Evolutionary conservation across 495 filamentous ascomycete species (phyloP).

Genomic region (Podospora pseudopauciseta): DNA sequence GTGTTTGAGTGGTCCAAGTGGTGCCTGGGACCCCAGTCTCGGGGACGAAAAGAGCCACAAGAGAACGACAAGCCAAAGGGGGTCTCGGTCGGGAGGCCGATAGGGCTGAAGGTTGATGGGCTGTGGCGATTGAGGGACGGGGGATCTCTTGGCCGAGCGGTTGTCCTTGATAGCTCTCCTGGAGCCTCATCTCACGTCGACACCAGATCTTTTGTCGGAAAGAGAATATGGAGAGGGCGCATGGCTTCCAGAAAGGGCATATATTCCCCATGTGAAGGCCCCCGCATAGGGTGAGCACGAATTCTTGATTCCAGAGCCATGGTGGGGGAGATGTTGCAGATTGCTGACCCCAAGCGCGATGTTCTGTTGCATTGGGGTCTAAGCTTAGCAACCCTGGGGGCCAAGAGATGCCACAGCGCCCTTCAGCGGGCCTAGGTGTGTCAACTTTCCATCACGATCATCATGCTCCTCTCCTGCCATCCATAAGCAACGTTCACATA

Average conservation of each 20-base stretch:
- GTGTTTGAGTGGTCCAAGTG: neutral
- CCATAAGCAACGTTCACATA: neutral
- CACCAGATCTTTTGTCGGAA: neutral
- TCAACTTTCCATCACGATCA: neutral
- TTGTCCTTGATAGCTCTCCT: neutral
- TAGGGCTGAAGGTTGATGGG: slow-evolving; percentile 22
- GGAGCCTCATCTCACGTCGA: neutral
- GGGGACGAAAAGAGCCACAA: neutral
- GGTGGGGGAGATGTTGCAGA: slow-evolving; percentile 5
- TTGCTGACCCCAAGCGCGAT: neutral
- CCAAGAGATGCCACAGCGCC: neutral
- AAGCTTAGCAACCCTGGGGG: neutral
- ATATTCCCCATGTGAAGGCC: neutral
- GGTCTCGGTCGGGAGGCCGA: slow-evolving; percentile 12
- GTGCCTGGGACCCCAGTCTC: neutral
- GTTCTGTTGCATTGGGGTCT: neutral
- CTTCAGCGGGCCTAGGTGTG: neutral
- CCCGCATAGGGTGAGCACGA: neutral
- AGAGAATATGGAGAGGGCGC: neutral
- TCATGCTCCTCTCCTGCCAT: neutral
- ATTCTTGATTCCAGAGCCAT: slow-evolving; percentile 3
- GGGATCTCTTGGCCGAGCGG: neutral
- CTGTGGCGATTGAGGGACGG: neutral
- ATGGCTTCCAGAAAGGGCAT: neutral
- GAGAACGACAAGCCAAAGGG: neutral